These are phyloP conservation scores for Leccinum arenicola DNA, from an alignment of 768 basidiomycete species.

Conservation along the genomic window DNA sequence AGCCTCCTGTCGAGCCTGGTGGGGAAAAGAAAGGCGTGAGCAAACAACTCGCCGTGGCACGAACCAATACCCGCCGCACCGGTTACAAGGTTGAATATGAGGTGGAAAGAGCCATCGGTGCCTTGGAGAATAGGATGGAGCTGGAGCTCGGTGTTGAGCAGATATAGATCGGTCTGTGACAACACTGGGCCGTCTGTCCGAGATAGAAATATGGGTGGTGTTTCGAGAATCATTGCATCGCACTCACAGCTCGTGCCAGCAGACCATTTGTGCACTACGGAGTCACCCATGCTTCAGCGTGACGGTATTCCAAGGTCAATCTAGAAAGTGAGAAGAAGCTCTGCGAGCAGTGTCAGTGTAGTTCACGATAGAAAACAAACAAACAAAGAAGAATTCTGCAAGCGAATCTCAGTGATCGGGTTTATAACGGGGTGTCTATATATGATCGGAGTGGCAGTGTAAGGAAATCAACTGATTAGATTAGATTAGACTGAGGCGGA, in stretches of 20 bases:
- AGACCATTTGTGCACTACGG: slow-evolving; percentile 33
- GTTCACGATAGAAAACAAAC: neutral
- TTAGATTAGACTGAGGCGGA: slow-evolving; percentile 12
- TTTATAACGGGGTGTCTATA: slow-evolving; percentile 1
- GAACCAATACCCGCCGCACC: slow-evolving; percentile 39
- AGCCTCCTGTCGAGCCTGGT: slow-evolving; percentile 59
- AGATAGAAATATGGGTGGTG: neutral
- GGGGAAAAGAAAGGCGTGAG: neutral
- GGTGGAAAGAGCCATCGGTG: slow-evolving; percentile 47
- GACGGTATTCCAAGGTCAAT: neutral
- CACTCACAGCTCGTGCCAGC: slow-evolving; percentile 36
- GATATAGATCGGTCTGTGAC: slow-evolving; percentile 77
- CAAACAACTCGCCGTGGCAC: neutral
- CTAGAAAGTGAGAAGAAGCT: neutral
- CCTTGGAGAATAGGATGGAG: slow-evolving; percentile 71
- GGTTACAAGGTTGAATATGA: slow-evolving; percentile 68
- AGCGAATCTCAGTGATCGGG: neutral
- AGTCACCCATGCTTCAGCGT: slow-evolving; percentile 25
- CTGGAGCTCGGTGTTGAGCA: slow-evolving; percentile 66
- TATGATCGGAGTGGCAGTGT: slow-evolving; percentile 26
- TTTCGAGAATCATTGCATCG: neutral
- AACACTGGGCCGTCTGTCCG: slow-evolving; percentile 49
- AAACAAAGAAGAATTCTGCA: slow-evolving; percentile 1
- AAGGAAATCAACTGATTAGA: slow-evolving; percentile 14
- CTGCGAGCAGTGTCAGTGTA: slow-evolving; percentile 1